phyloP scores from a whole-genome alignment of 257 asterid genomes.

The Ocimum tenuiflorum region DNA sequence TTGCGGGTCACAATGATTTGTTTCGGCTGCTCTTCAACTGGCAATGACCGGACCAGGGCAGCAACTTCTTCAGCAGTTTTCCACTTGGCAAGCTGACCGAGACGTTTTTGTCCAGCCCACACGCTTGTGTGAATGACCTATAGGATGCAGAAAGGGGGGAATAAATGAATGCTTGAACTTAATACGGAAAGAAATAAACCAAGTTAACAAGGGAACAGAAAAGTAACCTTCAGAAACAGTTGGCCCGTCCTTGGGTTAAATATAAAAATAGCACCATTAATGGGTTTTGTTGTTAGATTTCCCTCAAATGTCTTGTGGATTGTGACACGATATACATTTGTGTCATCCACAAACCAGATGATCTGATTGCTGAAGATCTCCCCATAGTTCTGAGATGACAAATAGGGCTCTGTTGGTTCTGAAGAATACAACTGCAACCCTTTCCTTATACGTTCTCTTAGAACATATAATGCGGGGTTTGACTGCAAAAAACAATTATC shows the following conservation, averaged over 20 bases:
- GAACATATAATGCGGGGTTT: slow-evolving; percentile 89
- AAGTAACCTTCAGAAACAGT: slow-evolving; percentile 73
- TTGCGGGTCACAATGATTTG: slow-evolving; percentile 96
- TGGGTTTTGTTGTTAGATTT: slow-evolving; percentile 92
- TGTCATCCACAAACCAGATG: slow-evolving; percentile 98
- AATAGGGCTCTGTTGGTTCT: slow-evolving; percentile 96
- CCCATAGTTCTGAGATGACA: slow-evolving; percentile 97
- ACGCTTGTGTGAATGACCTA: slow-evolving; percentile 99
- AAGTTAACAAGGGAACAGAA: not conserved
- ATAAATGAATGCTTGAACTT: not conserved
- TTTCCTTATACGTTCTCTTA: slow-evolving; percentile 90
- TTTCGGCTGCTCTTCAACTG: slow-evolving; percentile 97
- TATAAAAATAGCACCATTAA: slow-evolving; percentile 93
- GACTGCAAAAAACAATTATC: slow-evolving; percentile 59
- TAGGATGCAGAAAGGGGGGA: not conserved
- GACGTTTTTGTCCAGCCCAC: slow-evolving; percentile 99
- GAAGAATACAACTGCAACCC: slow-evolving; percentile 97
- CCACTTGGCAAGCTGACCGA: slow-evolving; percentile 99
- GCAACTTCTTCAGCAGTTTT: slow-evolving; percentile 99
- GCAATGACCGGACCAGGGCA: slow-evolving; percentile 90
- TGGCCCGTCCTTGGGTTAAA: slow-evolving; percentile 98
- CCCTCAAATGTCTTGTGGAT: slow-evolving; percentile 98
- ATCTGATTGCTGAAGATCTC: slow-evolving; percentile 98
- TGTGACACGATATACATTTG: slow-evolving; percentile 94
- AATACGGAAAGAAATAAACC: not conserved